phyloP scores from a whole-genome alignment of 2,329 filamentous ascomycete species.

The Pseudogymnoascus sp. region DNA sequence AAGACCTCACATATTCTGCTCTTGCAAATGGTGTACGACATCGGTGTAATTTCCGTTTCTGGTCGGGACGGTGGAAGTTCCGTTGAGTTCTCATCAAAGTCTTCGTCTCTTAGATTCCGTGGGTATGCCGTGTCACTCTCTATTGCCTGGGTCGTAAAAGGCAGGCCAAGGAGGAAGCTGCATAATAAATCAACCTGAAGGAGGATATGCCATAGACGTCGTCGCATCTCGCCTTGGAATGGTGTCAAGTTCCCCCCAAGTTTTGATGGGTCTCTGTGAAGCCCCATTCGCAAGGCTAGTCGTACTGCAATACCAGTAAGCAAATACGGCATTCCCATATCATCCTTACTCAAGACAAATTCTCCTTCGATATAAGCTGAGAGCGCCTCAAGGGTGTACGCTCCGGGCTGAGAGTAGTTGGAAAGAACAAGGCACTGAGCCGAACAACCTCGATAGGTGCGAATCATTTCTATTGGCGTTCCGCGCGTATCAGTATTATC shows the following conservation, averaged over 20 bases:
- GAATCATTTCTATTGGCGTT: conserved; percentile 41
- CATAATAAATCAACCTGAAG: conserved; percentile 55
- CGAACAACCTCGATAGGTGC: conserved; percentile 40
- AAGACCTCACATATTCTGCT: conserved; percentile 40
- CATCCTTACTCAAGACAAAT: conserved; percentile 43
- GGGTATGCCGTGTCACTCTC: conserved; percentile 56
- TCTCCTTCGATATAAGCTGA: conserved; percentile 46
- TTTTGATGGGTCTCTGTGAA: conserved; percentile 44
- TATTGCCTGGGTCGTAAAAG: conserved; percentile 55
- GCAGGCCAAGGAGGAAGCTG: conserved; percentile 60
- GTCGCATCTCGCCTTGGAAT: conserved; percentile 69
- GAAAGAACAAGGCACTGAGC: conserved; percentile 44
- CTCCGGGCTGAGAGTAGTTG: conserved; percentile 43
- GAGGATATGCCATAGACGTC: conserved; percentile 48
- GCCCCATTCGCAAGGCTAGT: conserved; percentile 50
- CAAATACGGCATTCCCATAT: conserved; percentile 47
- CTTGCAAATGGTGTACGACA: conserved; percentile 49
- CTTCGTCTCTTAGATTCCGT: conserved; percentile 55
- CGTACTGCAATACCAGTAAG: conserved; percentile 43
- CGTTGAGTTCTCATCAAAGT: conserved; percentile 49
- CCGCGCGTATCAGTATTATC: conserved; percentile 38
- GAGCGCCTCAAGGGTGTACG: conserved; percentile 42
- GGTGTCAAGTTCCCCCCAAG: conserved; percentile 47
- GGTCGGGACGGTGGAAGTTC: conserved; percentile 50
- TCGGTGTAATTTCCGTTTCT: conserved; percentile 49